phyloP scores from a whole-genome alignment of 2,329 filamentous ascomycete genomes.

The Monosporascus sp. region DNA sequence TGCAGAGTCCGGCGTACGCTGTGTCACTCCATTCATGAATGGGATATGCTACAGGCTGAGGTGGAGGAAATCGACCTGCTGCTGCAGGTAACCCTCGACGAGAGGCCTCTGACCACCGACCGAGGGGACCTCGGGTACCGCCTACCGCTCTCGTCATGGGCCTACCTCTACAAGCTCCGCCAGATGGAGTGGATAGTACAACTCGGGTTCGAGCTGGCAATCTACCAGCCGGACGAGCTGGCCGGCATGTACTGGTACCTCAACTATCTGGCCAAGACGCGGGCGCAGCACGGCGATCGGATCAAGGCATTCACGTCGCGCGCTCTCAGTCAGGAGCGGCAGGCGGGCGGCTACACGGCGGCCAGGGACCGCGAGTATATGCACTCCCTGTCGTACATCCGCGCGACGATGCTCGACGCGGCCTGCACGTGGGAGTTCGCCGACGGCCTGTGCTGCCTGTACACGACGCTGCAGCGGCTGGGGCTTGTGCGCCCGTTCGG shows the following conservation, averaged over 20 bases:
- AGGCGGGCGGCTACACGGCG: conserved; percentile 18
- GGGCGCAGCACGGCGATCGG: conserved; percentile 65
- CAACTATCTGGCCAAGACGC: conserved; percentile 64
- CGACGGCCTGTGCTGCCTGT: conserved; percentile 55
- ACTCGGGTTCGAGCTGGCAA: conserved; percentile 87
- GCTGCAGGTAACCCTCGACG: conserved; percentile 56
- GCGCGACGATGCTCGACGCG: conserved; percentile 59
- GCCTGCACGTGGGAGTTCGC: conserved; percentile 56
- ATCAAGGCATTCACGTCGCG: conserved; percentile 62
- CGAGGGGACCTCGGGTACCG: conserved; percentile 45
- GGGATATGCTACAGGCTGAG: conserved; percentile 79
- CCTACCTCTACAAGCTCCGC: conserved; percentile 82
- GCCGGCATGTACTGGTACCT: conserved; percentile 90
- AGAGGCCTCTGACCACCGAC: conserved; percentile 49
- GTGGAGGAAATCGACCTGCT: conserved; percentile 72
- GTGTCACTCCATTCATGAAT: conserved; percentile 75
- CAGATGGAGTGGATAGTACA: conserved; percentile 85
- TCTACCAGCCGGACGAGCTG: conserved; percentile 83
- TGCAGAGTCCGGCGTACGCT: conserved; percentile 87
- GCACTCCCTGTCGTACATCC: conserved; percentile 50
- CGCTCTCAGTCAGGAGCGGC: conserved; percentile 29
- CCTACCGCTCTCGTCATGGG: conserved; percentile 81
- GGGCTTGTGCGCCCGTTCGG: conserved; percentile 39
- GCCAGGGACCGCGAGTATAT: conserved; percentile 39
- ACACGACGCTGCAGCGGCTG: conserved; percentile 60